Percentiles rank a stretch among this genome's conserved stretches.
Evolutionary conservation across 768 basidiomycete genomes (phyloP).

Genomic region (Lentinus brumalis): DNA sequence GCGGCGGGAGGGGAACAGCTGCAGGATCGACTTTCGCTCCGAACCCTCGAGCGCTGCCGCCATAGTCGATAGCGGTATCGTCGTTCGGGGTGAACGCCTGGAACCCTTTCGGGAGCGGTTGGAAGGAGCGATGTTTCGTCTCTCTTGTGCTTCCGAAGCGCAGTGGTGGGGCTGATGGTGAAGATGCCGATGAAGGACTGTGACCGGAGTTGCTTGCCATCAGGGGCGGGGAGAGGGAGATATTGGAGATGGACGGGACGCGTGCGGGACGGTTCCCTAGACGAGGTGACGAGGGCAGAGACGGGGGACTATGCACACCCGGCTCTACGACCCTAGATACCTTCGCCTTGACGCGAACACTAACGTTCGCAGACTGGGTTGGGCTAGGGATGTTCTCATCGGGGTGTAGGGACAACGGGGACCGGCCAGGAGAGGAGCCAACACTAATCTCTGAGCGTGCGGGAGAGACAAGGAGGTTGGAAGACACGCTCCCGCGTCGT

Average conservation of each 20-base stretch:
- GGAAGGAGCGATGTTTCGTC: slow-evolving; percentile 17
- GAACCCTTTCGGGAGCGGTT: slow-evolving; percentile 20
- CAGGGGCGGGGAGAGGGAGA: slow-evolving; percentile 29
- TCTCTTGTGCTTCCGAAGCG: slow-evolving; percentile 28
- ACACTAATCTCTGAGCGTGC: slow-evolving; percentile 18
- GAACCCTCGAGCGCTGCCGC: slow-evolving; percentile 11
- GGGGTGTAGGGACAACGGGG: slow-evolving; percentile 18
- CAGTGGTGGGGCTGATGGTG: slow-evolving; percentile 22
- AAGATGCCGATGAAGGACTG: slow-evolving; percentile 19
- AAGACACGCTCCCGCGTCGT: slow-evolving; percentile 32
- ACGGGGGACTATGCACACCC: slow-evolving; percentile 24
- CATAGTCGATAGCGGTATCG: slow-evolving; percentile 30
- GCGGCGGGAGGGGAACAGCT: slow-evolving; percentile 61
- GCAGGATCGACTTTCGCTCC: slow-evolving; percentile 53
- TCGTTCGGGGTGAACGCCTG: slow-evolving; percentile 22
- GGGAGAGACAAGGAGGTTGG: slow-evolving; percentile 19
- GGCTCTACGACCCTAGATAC: slow-evolving; percentile 52
- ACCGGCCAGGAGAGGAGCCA: slow-evolving; percentile 19
- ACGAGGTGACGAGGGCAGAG: slow-evolving; percentile 23
- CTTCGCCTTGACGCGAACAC: slow-evolving; percentile 58
- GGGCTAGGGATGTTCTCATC: slow-evolving; percentile 21
- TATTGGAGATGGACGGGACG: slow-evolving; percentile 34
- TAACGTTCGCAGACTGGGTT: slow-evolving; percentile 9
- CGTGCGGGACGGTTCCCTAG: slow-evolving; percentile 31
- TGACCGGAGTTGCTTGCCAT: slow-evolving; percentile 16